phyloP scores from a whole-genome alignment of 2,329 filamentous ascomycete species.

The Pseudophaeomoniella oleicola region DNA sequence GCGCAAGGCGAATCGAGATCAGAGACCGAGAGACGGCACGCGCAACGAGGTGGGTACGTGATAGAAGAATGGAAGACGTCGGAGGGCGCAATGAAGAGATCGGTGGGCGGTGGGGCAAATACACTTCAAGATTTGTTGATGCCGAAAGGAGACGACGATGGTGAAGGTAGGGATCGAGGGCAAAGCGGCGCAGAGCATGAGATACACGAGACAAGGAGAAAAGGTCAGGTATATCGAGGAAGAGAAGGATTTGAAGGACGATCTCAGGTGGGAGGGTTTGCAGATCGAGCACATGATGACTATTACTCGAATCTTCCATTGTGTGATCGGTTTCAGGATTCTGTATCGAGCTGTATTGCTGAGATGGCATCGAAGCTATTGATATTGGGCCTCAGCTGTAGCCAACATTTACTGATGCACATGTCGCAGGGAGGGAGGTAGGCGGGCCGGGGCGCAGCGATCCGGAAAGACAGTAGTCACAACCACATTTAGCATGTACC shows the following conservation, averaged over 20 bases:
- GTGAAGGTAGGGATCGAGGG: conserved; percentile 52
- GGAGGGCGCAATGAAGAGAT: conserved; percentile 50
- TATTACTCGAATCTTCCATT: background rate
- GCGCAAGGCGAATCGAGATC: conserved; percentile 50
- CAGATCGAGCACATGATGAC: conserved; percentile 3
- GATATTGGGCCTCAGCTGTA: background rate
- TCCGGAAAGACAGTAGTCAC: too few species aligned
- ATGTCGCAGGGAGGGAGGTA: too few species aligned
- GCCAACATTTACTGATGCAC: too few species aligned
- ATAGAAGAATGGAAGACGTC: conserved; percentile 50
- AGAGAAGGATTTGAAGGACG: conserved; percentile 27
- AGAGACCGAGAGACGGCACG: conserved; percentile 49
- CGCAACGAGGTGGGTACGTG: conserved; percentile 50
- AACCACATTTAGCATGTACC: too few species aligned
- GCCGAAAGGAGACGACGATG: conserved; percentile 44
- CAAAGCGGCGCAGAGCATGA: conserved; percentile 47
- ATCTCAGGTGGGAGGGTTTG: conserved; percentile 26
- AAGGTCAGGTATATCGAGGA: conserved; percentile 31
- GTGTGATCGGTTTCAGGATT: background rate
- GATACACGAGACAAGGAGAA: conserved; percentile 31
- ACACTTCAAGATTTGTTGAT: conserved; percentile 38
- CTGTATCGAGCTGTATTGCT: background rate
- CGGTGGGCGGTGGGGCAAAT: conserved; percentile 42
- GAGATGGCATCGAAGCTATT: background rate
- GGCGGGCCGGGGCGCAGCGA: too few species aligned